Evolutionary conservation across 2,329 filamentous ascomycete genomes (phyloP).

Genomic region (Blumeriella jaapii): DNA sequence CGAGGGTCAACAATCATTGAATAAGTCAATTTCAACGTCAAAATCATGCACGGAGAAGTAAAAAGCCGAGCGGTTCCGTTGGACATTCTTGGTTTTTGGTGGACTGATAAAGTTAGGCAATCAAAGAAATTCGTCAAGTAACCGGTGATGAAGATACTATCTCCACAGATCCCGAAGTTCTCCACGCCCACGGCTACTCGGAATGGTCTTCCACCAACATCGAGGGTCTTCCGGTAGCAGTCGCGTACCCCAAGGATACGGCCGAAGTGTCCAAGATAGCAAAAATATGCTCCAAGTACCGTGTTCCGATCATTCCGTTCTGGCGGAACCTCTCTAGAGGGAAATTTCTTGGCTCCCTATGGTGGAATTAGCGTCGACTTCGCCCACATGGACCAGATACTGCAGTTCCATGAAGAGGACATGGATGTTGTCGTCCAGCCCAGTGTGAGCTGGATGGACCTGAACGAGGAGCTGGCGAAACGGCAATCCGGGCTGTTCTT

Average conservation of each 20-base stretch:
- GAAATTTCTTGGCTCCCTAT: constrained; percentile 78
- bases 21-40: too few species aligned
- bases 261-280: constrained; percentile 48
- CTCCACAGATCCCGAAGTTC: constrained; percentile 50
- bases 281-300: constrained; percentile 64
- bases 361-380: constrained; percentile 89
- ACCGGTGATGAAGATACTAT: constrained; percentile 43
- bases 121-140: constrained; percentile 41
- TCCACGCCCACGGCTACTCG: constrained; percentile 52
- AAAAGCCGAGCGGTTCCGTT: too few species aligned
- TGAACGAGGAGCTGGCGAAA: constrained; percentile 62
- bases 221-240: constrained; percentile 48
- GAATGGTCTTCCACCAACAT: constrained; percentile 55
- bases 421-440: constrained; percentile 92
- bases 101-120: constrained; percentile 33
- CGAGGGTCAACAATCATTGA: too few species aligned
- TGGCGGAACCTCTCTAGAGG: constrained; percentile 77
- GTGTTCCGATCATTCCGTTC: constrained; percentile 74
- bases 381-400: constrained; percentile 70
- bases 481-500: constrained; percentile 74
- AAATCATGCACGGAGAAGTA: too few species aligned
- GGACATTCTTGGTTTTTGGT: not conserved
- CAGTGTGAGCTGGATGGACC: constrained; percentile 80
- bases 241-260: constrained; percentile 51
- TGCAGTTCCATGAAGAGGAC: constrained; percentile 71